Conservation (phyloP, 495 filamentous ascomycete genomes). For the Cudoniella acicularis region DNA sequence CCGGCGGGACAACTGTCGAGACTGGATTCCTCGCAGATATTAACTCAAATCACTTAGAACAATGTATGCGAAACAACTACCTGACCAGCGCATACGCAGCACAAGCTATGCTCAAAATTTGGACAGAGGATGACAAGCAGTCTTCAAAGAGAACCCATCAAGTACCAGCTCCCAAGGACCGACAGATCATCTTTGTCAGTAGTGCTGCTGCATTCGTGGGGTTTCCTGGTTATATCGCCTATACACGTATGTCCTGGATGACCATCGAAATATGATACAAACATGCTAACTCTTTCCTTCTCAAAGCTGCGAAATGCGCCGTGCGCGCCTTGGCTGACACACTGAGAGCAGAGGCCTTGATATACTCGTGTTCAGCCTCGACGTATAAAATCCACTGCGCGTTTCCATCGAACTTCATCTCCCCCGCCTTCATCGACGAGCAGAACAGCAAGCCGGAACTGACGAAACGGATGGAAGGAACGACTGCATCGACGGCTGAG, state of each 20-base stretch:
- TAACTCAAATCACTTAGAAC: slow-evolving; percentile 23
- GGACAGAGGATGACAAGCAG: slow-evolving; percentile 19
- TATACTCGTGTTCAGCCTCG: slow-evolving; percentile 23
- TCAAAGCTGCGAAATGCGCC: slow-evolving; percentile 28
- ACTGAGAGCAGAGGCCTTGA: slow-evolving; percentile 31
- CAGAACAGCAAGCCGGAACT: slow-evolving; percentile 33
- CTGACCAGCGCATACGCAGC: slow-evolving; percentile 29
- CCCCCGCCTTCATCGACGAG: slow-evolving; percentile 31
- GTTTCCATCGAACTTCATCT: slow-evolving; percentile 30
- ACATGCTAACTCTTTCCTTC: background rate
- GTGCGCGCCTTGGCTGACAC: slow-evolving; percentile 38
- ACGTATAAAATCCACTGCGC: slow-evolving; percentile 2
- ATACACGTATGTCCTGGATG: slow-evolving; percentile 22
- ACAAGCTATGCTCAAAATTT: slow-evolving; percentile 25
- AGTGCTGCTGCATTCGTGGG: slow-evolving; percentile 34
- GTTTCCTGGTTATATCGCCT: slow-evolving; percentile 38
- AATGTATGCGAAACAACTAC: slow-evolving; percentile 36
- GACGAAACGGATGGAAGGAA: slow-evolving; percentile 34
- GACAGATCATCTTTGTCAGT: slow-evolving; percentile 34
- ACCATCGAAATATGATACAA: too few relatives aligned
- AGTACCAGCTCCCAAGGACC: background rate
- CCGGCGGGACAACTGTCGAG: slow-evolving; percentile 32
- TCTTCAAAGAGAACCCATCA: background rate
- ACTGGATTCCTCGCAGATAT: slow-evolving; percentile 36
- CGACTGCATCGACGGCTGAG: slow-evolving; percentile 14